phyloP scores from a whole-genome alignment of 148 eudicot genomes.

The Arbutus unedo region DNA sequence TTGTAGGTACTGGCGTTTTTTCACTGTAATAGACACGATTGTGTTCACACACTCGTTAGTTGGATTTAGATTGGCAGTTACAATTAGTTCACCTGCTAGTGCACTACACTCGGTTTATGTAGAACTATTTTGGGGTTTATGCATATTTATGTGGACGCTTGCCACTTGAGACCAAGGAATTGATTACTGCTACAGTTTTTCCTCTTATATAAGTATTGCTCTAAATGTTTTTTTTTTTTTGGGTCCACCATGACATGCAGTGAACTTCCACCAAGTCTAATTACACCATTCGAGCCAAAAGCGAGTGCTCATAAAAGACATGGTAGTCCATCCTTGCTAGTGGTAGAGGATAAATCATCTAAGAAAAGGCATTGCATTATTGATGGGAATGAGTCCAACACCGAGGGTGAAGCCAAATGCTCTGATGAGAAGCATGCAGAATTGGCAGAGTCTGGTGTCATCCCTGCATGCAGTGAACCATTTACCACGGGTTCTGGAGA shows the following conservation, averaged over 20 bases:
- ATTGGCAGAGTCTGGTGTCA: slow-evolving; percentile 18
- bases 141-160: neutral
- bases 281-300: slow-evolving; percentile 31
- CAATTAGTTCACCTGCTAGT: neutral
- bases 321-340: slow-evolving; percentile 50
- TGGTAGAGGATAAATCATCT: slow-evolving; percentile 41
- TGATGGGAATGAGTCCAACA: slow-evolving; percentile 25
- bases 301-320: slow-evolving; percentile 48
- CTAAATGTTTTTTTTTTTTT: neutral
- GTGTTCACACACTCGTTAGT: neutral
- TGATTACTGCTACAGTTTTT: neutral
- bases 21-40: neutral
- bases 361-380: slow-evolving; percentile 52
- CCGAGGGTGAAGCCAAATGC: slow-evolving; percentile 25
- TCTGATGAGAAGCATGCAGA: slow-evolving; percentile 23
- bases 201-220: neutral
- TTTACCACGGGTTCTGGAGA: slow-evolving; percentile 27
- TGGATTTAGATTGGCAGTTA: neutral
- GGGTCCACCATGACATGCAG: slow-evolving; percentile 29
- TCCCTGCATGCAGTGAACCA: slow-evolving; percentile 28
- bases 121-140: slow-evolving; percentile 3
- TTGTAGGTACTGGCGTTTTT: slow-evolving; percentile 49
- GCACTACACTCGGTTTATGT: neutral
- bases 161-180: neutral
- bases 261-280: slow-evolving; percentile 34